phyloP scores from a whole-genome alignment of 208 protist species.

The Wallacemonas sp. region DNA sequence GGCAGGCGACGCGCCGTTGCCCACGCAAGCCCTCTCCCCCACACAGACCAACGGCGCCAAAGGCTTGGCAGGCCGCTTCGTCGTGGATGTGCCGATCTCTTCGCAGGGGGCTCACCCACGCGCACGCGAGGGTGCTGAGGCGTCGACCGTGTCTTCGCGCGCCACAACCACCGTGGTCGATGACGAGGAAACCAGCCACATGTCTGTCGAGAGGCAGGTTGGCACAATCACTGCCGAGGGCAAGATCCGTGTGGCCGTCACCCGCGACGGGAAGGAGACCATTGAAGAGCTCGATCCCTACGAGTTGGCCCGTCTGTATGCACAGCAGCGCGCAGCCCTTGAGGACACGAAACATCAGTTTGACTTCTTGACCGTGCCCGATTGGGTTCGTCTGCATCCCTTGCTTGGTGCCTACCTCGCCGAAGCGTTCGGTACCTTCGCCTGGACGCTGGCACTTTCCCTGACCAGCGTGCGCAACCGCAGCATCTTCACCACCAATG shows the following conservation, averaged over 20 bases:
- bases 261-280: constrained; percentile 35
- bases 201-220: not conserved
- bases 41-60: not conserved
- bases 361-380: constrained; percentile 71
- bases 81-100: not conserved
- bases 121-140: too few species aligned
- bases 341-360: constrained; percentile 45
- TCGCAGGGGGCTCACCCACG: too few species aligned
- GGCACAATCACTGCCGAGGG: not conserved
- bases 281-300: constrained; percentile 56
- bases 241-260: constrained; percentile 37
- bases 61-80: not conserved
- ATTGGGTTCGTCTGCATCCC: constrained; percentile 85
- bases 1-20: not conserved
- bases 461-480: constrained; percentile 71
- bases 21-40: not conserved
- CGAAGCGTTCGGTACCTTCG: constrained; percentile 79
- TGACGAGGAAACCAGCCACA: not conserved
- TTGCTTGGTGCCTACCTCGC: constrained; percentile 76
- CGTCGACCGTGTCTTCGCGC: too few species aligned
- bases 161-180: not conserved
- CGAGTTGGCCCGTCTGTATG: constrained; percentile 65
- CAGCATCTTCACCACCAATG: constrained; percentile 49
- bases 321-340: constrained; percentile 67
- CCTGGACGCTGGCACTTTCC: constrained; percentile 65